A percentile compares a stretch with the other conserved stretches of the same genome.
These are phyloP conservation scores for Fraxinus excelsior DNA, from an alignment of 257 asterid species.

Conservation along the genomic window DNA sequence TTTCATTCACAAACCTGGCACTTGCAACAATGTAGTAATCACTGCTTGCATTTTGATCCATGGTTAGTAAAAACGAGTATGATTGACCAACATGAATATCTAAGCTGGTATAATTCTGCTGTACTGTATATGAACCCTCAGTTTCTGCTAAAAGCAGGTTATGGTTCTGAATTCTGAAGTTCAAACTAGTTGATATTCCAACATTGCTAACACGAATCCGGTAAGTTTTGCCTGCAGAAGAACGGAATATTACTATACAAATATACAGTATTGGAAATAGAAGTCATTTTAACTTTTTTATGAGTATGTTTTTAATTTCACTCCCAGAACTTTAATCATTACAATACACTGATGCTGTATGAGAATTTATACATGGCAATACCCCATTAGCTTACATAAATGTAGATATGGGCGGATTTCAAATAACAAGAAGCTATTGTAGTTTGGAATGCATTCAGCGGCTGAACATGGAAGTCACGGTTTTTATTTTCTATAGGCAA, in stretches of 20 bases:
- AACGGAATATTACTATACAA: conserved; percentile 16
- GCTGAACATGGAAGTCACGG: not conserved
- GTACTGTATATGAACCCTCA: conserved; percentile 55
- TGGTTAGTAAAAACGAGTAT: conserved; percentile 51
- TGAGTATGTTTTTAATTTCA: not conserved
- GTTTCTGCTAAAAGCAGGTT: conserved; percentile 55
- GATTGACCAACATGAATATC: conserved; percentile 57
- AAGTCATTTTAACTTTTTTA: not conserved
- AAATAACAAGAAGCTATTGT: not conserved
- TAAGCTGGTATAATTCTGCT: conserved; percentile 51
- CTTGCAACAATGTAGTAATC: conserved; percentile 98
- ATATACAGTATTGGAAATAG: conserved; percentile 9
- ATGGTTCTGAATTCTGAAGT: conserved; percentile 52
- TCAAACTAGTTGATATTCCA: conserved; percentile 56
- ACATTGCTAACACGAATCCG: conserved; percentile 53
- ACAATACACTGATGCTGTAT: not conserved
- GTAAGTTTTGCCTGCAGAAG: conserved; percentile 48
- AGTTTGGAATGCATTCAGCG: not conserved
- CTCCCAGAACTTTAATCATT: not conserved
- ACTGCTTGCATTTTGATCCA: conserved; percentile 96
- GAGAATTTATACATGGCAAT: not conserved
- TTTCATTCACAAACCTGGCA: conserved; percentile 83
- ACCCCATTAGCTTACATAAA: not conserved
- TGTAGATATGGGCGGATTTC: not conserved
- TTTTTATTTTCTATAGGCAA: too few species aligned